Evolutionary conservation across 208 protist genomes (phyloP), one percentile per base, ranked within the genome.

Genomic region (Crithidia bombi): DNA sequence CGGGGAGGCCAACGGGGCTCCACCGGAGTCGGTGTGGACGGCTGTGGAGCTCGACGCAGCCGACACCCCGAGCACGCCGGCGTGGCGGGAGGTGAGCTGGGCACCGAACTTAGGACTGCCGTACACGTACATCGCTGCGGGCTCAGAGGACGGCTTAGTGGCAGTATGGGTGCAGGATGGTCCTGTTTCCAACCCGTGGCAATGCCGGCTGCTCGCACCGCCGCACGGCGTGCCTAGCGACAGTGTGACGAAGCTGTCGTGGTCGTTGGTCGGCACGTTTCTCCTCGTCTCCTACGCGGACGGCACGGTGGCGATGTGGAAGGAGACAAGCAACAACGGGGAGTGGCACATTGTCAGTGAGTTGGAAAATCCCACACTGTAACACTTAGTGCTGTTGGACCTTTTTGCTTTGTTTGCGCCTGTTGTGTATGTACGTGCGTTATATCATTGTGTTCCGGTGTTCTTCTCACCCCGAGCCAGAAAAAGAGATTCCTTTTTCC

Each of bases 161-260:
- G 81, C 75, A 49, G 86, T 96, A 56, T 95, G 87, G 85, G 68
- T 74, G 25, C 91, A 94, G 63, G 91, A 96, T 57, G 88, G 85
- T 0, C 73, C 82, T 25, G 55, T 64, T 12, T 73, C 68, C 26
- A 74, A 54, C 19, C 66, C 74, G 56, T 93, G 86, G 85, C 81
- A 80, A 44, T 70, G 70, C 50, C 72, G 75, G 10, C 39, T 78
- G 38, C 69, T 82, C 5, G 35, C 76, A 28, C 69, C 56, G 12
- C 63, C 61, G 44, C 68, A 69, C 32, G 78, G 58, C 41, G 75
- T 67, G 14, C 49, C 72, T 21, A 47, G 75, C 3, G 84, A 79
- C 39, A 62, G 54, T 50, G 81, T 96, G 33, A 92, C 89, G 58
- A 79, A 82, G 44, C 79, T 96, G 28, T 93, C 89, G 39, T 96